Base-by-base conservation (phyloP, 352 stramenopile species). In the Pythium brachiatum region DNA sequence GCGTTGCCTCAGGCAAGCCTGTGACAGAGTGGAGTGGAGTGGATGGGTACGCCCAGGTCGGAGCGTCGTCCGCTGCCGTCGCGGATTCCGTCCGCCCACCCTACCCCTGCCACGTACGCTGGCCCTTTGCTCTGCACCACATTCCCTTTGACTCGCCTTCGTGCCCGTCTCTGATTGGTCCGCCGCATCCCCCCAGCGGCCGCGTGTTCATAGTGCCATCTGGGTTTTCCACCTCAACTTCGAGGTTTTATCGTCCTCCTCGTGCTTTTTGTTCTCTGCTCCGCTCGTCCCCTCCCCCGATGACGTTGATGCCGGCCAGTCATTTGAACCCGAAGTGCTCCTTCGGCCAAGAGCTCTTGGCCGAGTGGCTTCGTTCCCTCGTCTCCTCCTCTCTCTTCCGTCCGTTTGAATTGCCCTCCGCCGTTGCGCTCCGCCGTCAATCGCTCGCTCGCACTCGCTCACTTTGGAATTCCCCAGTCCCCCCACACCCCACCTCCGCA, bases 381-480 rank as follows among this genome's bases (percentile, higher is more conserved):
- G 18, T 34, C 26, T 29, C 36, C 57, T 29, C 27, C 23, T 2
- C 38, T 26, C 48, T 52, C 38, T 27, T 50, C 51, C 38, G 41
- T n/a, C 51, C 38, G 36, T 51, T 57, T 64, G 54, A 25, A 38
- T 57, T 38, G n/a, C 52, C 12, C 21, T 41, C 51, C 41, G 20
- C 29, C 39, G 26, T 53, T 29, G 39, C 39, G 4, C 9, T 43
- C 60, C 31, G 48, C 53, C 32, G 21, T 43, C 58, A n/a, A 46
- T 23, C 20, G 4, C n/a, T 31, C 31, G 25, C 23, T 27, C 23
- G 3, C 44, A 34, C 11, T 36, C 38, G 2, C 27, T 75, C 78
- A 88, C 79, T 88, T 70, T 84, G 66, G 65, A 84, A 86, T 83
- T 75, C 74, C 59, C 76, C 78, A 72, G 46, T 60, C 36, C 41